Base-by-base conservation (phyloP, 768 basidiomycete species). In the Podaxis rugospora region DNA sequence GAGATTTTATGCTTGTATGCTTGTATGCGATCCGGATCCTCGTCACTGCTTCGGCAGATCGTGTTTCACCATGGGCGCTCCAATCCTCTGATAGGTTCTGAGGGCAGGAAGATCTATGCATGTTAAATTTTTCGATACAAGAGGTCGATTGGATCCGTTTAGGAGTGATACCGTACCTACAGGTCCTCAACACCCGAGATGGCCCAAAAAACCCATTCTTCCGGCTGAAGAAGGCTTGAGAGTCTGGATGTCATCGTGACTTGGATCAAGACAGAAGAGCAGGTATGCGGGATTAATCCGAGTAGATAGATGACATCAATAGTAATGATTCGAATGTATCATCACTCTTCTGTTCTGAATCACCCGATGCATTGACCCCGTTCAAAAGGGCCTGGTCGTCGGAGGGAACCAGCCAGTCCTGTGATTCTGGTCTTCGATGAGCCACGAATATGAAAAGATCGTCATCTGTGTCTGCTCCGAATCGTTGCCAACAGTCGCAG, bases 321-420 rank as follows among this genome's bases (percentile, higher is more conserved):
- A 92, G 71, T 23, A 92, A 66, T n/a, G 75, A 79, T 69, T 93
- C 89, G 60, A 92, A 92, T 5, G 83, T 84, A 54, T 89, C 87
- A 63, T 92, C 88, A 13, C 75, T 73, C 66, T 88, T 89, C 27
- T 71, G 71, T 3, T 63, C 28, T 13, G 65, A 32, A 4, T 77
- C 79, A 5, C 78, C 81, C 58, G 68, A 64, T 2, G 84, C 83
- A 9, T 86, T 86, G 5, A 82, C 74, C 0, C 88, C 90, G 1
- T 71, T 71, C 40, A 91, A 71, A 58, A 92, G 72, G 47, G 85
- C 83, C 2, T 64, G 56, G 66, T 93, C 88, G 0, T 70, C 68
- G 4, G 56, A 62, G 1, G 89, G 86, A 25, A 86, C 69, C 0
- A 54, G 61, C 89, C 88, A 90, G 1, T 54, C 40, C n/a, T 78